A percentile compares a stretch with the other conserved stretches of the same genome.
These are phyloP conservation scores for Blastomyces emzantsi DNA, from an alignment of 2,329 filamentous ascomycete species.

Conservation along the genomic window DNA sequence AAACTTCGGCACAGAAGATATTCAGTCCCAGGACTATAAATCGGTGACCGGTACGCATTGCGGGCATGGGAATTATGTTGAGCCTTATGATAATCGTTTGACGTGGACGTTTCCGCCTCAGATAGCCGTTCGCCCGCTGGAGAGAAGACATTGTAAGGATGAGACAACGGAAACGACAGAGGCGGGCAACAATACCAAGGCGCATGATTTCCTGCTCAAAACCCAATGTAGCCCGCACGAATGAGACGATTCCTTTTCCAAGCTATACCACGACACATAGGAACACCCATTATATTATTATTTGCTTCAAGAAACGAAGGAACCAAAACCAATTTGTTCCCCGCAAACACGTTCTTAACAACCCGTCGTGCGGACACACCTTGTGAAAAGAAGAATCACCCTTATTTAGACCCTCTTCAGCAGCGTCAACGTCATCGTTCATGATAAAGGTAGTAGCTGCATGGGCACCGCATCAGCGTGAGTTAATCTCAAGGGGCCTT, in stretches of 20 bases:
- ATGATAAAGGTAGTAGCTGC: conserved; percentile 63
- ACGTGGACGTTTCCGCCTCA: conserved; percentile 67
- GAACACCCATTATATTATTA: neutral
- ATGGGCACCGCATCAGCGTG: conserved; percentile 12
- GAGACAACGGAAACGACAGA: conserved; percentile 18
- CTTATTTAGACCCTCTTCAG: conserved; percentile 61
- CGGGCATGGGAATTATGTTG: conserved; percentile 51
- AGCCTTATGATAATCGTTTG: conserved; percentile 65
- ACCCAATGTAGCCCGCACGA: conserved; percentile 76
- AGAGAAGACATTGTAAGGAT: conserved; percentile 1
- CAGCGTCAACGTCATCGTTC: conserved; percentile 81
- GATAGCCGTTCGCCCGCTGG: conserved; percentile 59
- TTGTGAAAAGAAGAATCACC: conserved; percentile 80
- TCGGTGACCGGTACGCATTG: conserved; percentile 46
- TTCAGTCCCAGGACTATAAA: conserved; percentile 79
- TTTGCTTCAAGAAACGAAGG: neutral
- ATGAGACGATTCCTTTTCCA: conserved; percentile 69
- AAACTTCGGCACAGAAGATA: conserved; percentile 77
- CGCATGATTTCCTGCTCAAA: conserved; percentile 90
- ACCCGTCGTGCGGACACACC: conserved; percentile 31
- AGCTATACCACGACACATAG: conserved; percentile 42
- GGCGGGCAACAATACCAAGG: conserved; percentile 43
- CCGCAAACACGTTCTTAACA: neutral
- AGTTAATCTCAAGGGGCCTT: neutral
- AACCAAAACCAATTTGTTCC: conserved; percentile 8